Evolutionary conservation across 2,329 filamentous ascomycete species (phyloP).

Genomic region (Clonostachys byssicola): DNA sequence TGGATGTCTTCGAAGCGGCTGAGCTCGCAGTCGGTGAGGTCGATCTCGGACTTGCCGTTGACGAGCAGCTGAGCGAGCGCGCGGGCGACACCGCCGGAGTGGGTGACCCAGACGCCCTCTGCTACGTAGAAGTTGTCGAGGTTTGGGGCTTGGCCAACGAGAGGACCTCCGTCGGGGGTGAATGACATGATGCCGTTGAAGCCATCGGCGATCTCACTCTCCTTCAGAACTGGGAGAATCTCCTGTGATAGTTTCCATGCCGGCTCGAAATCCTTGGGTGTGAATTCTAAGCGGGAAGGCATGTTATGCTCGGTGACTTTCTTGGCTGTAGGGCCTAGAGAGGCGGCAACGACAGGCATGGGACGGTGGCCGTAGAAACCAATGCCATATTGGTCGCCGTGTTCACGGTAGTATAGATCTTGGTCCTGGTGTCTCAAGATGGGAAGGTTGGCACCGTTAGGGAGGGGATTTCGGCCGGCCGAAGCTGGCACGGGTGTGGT

Average conservation of each 20-base stretch:
- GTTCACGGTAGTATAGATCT: conserved; percentile 61
- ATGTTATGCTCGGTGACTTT: conserved; percentile 55
- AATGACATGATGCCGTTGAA: conserved; percentile 67
- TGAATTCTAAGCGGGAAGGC: conserved; percentile 60
- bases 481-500: conserved; percentile 45
- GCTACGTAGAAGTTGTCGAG: conserved; percentile 61
- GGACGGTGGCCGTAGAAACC: conserved; percentile 61
- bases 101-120: conserved; percentile 64
- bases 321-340: conserved; percentile 46
- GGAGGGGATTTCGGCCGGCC: conserved; percentile 24
- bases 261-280: conserved; percentile 52
- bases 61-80: conserved; percentile 57
- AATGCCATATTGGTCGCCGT: conserved; percentile 58
- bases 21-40: conserved; percentile 55
- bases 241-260: conserved; percentile 54
- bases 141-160: conserved; percentile 53
- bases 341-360: conserved; percentile 53
- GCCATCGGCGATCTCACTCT: conserved; percentile 49
- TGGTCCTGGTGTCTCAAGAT: conserved; percentile 61
- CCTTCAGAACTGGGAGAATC: conserved; percentile 45
- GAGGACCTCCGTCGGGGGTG: conserved; percentile 57
- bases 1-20: conserved; percentile 59
- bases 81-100: conserved; percentile 58
- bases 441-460: conserved; percentile 48
- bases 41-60: conserved; percentile 47